Base-by-base conservation (phyloP, 2,329 filamentous ascomycete species). In the Hypoxylon sp. region DNA sequence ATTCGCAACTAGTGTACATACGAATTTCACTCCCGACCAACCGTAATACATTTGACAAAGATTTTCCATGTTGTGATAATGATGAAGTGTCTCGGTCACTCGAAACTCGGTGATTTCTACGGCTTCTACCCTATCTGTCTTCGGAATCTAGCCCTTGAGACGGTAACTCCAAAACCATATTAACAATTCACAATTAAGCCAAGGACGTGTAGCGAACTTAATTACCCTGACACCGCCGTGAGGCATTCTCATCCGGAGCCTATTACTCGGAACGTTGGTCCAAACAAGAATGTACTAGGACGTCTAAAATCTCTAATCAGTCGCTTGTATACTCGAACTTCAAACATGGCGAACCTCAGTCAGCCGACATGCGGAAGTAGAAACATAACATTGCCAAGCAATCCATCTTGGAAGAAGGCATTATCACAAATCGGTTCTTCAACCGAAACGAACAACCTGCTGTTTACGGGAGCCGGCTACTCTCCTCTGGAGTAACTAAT, bases 1-100 rank as follows among this genome's bases (percentile, higher is more conserved):
- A 59, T 55, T 59, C 35, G 57, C 51, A 50, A 53, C 51, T 63
- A 35, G 37, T 33, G 44, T 58, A 22, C 3, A 22, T 22, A 31
- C n/a, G 42, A 59, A 31, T 50, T 44, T 69, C 26, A 37, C 46
- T 61, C 19, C 52, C 42, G 53, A 64, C 53, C 52, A 57, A 64
- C 37, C 35, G 46, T 61, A 50, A 44, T 39, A 64, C 44, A 17
- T 48, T 35, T 5, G 17, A 39, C 60, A 50, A 52, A 60, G 35
- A 46, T 42, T 22, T 59, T 67, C 53, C 44, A 48, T 53, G 42
- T 52, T 44, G 26, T 42, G 29, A 57, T 31, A 14, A n/a, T 46
- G 29, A 66, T 63, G 52, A 42, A 50, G 39, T 39, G 51, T 59
- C 14, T 54, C 31, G 55, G 42, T 29, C 42, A n/a, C 52, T 66